Percentiles rank a stretch among this genome's conserved stretches.
Conservation (phyloP, 2,329 filamentous ascomycete genomes). For the Xylaria sp. region DNA sequence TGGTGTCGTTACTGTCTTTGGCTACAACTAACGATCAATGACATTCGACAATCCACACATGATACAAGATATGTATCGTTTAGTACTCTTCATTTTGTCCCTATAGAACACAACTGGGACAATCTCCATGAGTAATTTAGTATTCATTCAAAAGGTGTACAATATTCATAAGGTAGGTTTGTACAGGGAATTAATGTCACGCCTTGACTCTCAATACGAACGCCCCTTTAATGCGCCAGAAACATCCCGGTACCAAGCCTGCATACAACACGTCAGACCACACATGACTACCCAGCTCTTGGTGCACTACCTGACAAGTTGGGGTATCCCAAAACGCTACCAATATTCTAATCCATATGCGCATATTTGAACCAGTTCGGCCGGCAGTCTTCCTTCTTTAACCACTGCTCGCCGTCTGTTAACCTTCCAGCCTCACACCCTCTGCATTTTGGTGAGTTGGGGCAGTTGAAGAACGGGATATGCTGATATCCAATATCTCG, state of each 20-base stretch:
- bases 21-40: constrained; percentile 51
- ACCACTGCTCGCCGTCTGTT: constrained; percentile 86
- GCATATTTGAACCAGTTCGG: constrained; percentile 98
- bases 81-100: constrained; percentile 14
- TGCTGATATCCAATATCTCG: constrained; percentile 99
- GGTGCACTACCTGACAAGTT: constrained; percentile 43
- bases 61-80: neutral
- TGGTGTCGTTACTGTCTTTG: constrained; percentile 73
- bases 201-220: constrained; percentile 33
- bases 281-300: constrained; percentile 35
- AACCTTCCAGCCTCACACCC: constrained; percentile 88
- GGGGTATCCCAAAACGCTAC: constrained; percentile 30
- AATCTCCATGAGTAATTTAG: constrained; percentile 3
- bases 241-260: constrained; percentile 30
- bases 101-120: constrained; percentile 1
- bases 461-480: constrained; percentile 98
- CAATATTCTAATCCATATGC: constrained; percentile 71
- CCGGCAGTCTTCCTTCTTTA: constrained; percentile 91
- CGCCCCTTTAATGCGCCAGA: constrained; percentile 42
- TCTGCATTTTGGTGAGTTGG: constrained; percentile 92
- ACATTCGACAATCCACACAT: constrained; percentile 7
- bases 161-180: constrained; percentile 35
- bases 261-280: constrained; percentile 23
- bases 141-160: constrained; percentile 34
- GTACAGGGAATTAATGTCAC: constrained; percentile 38